Base-by-base conservation (phyloP, 2,329 filamentous ascomycete species). In the Corinectria fuckeliana region DNA sequence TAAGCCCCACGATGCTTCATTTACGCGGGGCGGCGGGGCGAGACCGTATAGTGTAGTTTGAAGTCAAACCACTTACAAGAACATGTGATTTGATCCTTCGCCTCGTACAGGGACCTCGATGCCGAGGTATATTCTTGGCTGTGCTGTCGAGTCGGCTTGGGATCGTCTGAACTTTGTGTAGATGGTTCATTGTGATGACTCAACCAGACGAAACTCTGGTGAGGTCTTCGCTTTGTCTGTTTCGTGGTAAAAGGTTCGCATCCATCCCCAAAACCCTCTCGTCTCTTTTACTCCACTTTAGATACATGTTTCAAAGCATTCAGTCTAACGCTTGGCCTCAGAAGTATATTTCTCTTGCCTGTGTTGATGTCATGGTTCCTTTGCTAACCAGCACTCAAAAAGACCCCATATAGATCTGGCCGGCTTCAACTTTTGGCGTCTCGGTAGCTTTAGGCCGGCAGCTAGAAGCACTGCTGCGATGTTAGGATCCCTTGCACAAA, bases 21-120 rank as follows among this genome's bases (percentile, higher is more conserved):
- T n/a, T n/a, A n/a, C n/a, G n/a, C n/a, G 55, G 51, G 55, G 42
- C 28, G 48, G 25, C 54, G 26, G 45, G 26, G 32, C 42, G 26
- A 16, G 36, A n/a, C 49, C 26, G 30, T 23, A 13, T 42, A 42
- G 42, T 49, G 39, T 32, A 23, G 50, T 39, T 21, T 30, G 26
- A 42, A 36, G 30, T 25, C 36, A 50, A 20, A 20, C 42, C 26
- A 42, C 36, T 41, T 42, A 20, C 34, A 44, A 30, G 21, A 13
- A 18, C 23, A n/a, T 36, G 18, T 36, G 28, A 13, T 30, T 48
- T 45, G 21, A 20, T 42, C 14, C n/a, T 14, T 57, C 8, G 6
- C 2, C 10, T 28, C 25, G 28, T n/a, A 4, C n/a, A 45, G 11
- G n/a, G 5, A 10, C 25, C 5, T 11, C 5, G n/a, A 25, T 9